These are phyloP conservation scores for Sporothrix pallida DNA, from an alignment of 2,329 filamentous ascomycete genomes.

Conservation along the genomic window DNA sequence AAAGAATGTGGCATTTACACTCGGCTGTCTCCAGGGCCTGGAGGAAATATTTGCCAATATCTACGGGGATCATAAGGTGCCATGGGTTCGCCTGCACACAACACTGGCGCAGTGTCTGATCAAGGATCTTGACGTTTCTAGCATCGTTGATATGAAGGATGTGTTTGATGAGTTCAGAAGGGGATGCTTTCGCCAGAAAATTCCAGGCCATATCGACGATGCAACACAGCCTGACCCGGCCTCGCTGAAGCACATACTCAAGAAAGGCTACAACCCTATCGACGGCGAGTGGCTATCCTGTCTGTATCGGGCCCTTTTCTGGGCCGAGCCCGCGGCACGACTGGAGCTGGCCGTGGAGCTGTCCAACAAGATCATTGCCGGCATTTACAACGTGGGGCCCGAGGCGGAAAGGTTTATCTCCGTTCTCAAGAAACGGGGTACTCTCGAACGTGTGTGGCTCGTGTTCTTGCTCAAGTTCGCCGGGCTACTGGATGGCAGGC, in stretches of 20 bases:
- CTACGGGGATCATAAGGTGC: no score
- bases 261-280: background rate
- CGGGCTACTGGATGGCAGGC: no score
- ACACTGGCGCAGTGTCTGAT: background rate
- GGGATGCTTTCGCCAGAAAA: no score
- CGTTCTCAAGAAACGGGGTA: no score
- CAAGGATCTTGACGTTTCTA: background rate
- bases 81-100: background rate
- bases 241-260: background rate
- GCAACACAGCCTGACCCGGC: background rate
- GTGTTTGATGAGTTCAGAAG: background rate
- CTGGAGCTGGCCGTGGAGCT: background rate
- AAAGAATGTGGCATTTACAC: background rate
- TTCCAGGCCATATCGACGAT: no score
- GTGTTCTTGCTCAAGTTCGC: no score
- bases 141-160: background rate
- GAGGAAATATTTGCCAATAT: background rate
- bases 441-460: no score
- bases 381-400: background rate
- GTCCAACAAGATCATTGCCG: background rate
- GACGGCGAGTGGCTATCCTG: background rate
- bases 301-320: background rate
- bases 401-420: no score
- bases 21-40: background rate
- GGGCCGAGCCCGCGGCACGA: background rate